Base-by-base conservation (phyloP, 495 filamentous ascomycete genomes). In the Podospora sp. region DNA sequence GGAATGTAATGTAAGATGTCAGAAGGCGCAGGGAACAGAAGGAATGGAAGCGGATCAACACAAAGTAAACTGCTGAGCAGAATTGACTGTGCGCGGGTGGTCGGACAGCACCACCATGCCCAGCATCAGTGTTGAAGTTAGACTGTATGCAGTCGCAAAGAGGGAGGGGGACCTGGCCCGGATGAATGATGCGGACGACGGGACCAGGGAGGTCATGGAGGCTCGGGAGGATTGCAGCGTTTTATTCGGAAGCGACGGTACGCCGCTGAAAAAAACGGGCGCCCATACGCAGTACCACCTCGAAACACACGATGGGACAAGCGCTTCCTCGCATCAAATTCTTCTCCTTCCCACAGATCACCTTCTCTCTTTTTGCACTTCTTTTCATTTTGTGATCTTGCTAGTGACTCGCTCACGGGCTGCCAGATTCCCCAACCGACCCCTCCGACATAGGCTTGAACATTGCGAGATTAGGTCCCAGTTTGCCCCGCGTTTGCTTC, bases 181-280 rank as follows among this genome's bases (percentile, higher is more conserved):
- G 25, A 64, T 22, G 25, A 46, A 26, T n/a, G 62, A 29, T 40
- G 35, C 27, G 25, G 59, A 40, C 25, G n/a, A n/a, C n/a, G n/a
- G n/a, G 14, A 11, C 14, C 2, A 35, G 16, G 16, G 50, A n/a
- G 22, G 27, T 22, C n/a, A n/a, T n/a, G n/a, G n/a, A n/a, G 50
- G 25, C 26, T 8, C 50, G 51, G 53, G 63, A 65, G 63, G 63
- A 40, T 35, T 49, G 63, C 63, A 58, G 50, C 18, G 63, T 65
- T 27, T 65, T 65, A 65, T 65, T 65, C 62, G 29, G 25, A 57
- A 27, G 33, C 36, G 52, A 33, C 59, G 35, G 18, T 60, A 27
- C 6, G 21, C 33, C 60, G 60, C 35, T 50, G 16, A 1, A 25
- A 6, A 26, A 33, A 59, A 26, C 52, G 9, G 56, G 25, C 25